These are phyloP conservation scores for Phaeodactylum tricornutum DNA, from an alignment of 108 stramenopile genomes.

Conservation along the genomic window DNA sequence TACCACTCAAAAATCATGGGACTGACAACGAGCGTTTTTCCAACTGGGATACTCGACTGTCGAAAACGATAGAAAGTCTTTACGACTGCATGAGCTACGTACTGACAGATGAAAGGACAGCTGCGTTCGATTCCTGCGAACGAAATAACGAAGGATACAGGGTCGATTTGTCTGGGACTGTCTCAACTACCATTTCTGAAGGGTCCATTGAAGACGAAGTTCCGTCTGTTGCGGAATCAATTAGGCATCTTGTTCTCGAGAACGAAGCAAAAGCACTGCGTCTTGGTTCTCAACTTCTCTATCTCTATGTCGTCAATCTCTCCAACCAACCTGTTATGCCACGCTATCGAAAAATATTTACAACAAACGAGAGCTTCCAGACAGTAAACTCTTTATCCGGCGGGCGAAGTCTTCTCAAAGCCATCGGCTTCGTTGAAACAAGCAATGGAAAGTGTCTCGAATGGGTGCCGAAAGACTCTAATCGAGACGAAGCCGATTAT, in stretches of 20 bases:
- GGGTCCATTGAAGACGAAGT: no score
- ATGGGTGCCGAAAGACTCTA: slow-evolving; percentile 27
- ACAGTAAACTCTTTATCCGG: slow-evolving; percentile 46
- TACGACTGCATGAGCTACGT: background rate
- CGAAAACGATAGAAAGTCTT: background rate
- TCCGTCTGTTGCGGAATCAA: slow-evolving; percentile 7
- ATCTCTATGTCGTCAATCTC: slow-evolving; percentile 63
- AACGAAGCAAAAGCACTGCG: slow-evolving; percentile 28
- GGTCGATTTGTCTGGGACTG: no score
- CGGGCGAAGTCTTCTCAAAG: slow-evolving; percentile 46
- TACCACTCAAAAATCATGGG: no score
- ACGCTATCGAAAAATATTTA: slow-evolving; percentile 75
- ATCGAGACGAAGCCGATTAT: slow-evolving; percentile 14
- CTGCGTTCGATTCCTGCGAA: no score
- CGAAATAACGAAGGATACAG: no score
- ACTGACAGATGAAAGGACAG: no score
- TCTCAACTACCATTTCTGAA: no score
- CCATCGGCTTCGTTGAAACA: slow-evolving; percentile 59
- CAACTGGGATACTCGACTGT: background rate
- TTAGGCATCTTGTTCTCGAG: slow-evolving; percentile 14
- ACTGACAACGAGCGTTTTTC: no score
- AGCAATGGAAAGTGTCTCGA: slow-evolving; percentile 37
- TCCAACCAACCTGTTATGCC: slow-evolving; percentile 50
- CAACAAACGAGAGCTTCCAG: slow-evolving; percentile 56
- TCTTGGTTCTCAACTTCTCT: slow-evolving; percentile 54